phyloP scores from a whole-genome alignment of 164 flowering plant genomes.

The Vitis riparia region DNA sequence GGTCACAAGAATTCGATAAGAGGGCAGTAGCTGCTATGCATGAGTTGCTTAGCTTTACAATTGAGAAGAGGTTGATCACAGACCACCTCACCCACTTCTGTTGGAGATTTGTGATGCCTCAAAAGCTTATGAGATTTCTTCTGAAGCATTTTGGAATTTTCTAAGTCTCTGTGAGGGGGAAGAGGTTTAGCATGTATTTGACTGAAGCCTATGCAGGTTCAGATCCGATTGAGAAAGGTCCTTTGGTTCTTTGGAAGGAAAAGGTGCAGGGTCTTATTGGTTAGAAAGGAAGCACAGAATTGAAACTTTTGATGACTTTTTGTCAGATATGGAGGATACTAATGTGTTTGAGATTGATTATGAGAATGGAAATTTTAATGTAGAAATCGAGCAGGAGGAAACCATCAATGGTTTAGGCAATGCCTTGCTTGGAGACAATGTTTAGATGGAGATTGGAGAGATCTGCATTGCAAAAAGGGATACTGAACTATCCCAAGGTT shows the following conservation, averaged over 20 bases:
- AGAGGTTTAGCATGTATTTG: slow-evolving; percentile 77
- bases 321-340: slow-evolving; percentile 53
- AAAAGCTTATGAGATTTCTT: slow-evolving; percentile 84
- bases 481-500: too few species aligned
- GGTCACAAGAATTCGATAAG: slow-evolving; percentile 87
- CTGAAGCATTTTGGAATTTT: slow-evolving; percentile 89
- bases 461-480: too few species aligned
- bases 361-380: too few species aligned
- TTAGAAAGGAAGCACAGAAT: slow-evolving; percentile 59
- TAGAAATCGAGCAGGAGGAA: too few species aligned
- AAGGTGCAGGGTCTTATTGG: slow-evolving; percentile 62
- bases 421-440: too few species aligned
- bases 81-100: slow-evolving; percentile 89
- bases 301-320: slow-evolving; percentile 42
- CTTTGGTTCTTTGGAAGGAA: slow-evolving; percentile 86
- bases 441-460: too few species aligned
- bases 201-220: slow-evolving; percentile 86
- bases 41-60: slow-evolving; percentile 82
- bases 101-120: slow-evolving; percentile 79
- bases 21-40: slow-evolving; percentile 92
- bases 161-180: slow-evolving; percentile 94
- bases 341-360: too few species aligned
- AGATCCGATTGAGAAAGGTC: slow-evolving; percentile 76
- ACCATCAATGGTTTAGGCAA: too few species aligned
- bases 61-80: slow-evolving; percentile 81